Evolutionary conservation across 2,329 filamentous ascomycete species (phyloP), one percentile per base, ranked within the genome.

Genomic region (Talaromyces marneffei): DNA sequence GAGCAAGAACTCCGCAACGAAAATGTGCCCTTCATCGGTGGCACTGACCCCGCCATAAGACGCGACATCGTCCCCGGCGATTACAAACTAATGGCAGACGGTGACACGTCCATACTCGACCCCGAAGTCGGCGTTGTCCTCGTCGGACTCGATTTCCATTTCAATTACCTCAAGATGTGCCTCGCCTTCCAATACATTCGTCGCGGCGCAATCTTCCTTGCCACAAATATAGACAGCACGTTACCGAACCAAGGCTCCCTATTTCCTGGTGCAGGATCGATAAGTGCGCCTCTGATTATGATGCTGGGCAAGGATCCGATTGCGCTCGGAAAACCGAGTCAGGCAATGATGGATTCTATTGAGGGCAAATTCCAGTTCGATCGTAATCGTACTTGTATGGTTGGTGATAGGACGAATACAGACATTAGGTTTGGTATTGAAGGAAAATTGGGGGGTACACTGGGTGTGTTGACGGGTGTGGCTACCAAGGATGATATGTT

Each of bases 311-410:
- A 85, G 72, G 82, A 89, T 69, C 93, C 94, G 0, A 77, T 91
- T 33, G 87, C 90, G 2, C 79, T 97, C 42, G 94, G 94, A 0
- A 99, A 99, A 79, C 94, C 94, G 2, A 96, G 91, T 73, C 92
- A 96, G 79, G 93, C 93, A 3, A 99, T 99, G 94, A 96, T 99
- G 93, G 93, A 97, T 74, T 92, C 94, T 2, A 89, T 99, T 61
- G 93, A 97, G 80, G 93, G 93, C 62, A 96, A 96, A 76, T 97
- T 97, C 75, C 83, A 89, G 67, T 88, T 99, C 59, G 87, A 97
- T 74, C 85, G 92, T 39, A 85, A 82, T 63, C 86, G 86, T 67
- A 90, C 94, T 0, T 97, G 94, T 77, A 99, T 99, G 94, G 85
- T 99, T 46, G 94, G 94, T 6, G 94, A 99, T 75, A 83, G 94